Evolutionary conservation across 2,329 filamentous ascomycete species (phyloP), one percentile per base, ranked within the genome.

Genomic region (Penicillium sp.): DNA sequence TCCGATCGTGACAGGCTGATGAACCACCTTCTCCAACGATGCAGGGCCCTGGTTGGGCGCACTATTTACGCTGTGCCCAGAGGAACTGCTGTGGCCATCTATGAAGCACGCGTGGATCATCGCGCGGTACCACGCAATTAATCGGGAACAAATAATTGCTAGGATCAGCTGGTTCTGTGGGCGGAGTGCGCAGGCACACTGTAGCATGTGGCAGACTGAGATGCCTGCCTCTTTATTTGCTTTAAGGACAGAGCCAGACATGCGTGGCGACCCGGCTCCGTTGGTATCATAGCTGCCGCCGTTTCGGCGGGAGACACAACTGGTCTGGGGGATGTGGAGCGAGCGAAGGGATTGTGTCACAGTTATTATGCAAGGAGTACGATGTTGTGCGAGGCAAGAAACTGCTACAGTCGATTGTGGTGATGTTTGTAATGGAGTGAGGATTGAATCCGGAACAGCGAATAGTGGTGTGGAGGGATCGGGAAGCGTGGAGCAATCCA

Each of bases 171-270:
- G 45, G 12, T 49, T 52, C 15, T 52, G 49, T 15, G 49, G 41
- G 6, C 41, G 49, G 4, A 52, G 41, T 5, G 45, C 29, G 19
- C 49, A 52, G 6, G 15, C 19, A 6, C 49, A 52, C 19, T 52
- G 49, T 15, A 52, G 35, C 49, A 52, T 52, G n/a, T 45, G 41
- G 24, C 49, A 52, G 12, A 52, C 45, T 26, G 49, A 49, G 37
- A 49, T 52, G 6, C 45, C 49, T 13, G 37, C 49, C 6, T 42
- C 45, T 32, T 52, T 52, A 32, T 40, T 52, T 19, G 21, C 15
- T 38, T 52, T 49, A 5, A 52, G 41, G 5, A 52, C 49, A 9
- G 41, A 42, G 24, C 49, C 49, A 2, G 49, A 49, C 45, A 45
- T 52, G 22, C 49, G 49, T 26, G 49, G 45, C 7, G 19, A 17